A percentile compares a stretch with the other conserved stretches of the same genome.
Conservation (phyloP, 208 protist genomes). For the Leishmania tropica region DNA sequence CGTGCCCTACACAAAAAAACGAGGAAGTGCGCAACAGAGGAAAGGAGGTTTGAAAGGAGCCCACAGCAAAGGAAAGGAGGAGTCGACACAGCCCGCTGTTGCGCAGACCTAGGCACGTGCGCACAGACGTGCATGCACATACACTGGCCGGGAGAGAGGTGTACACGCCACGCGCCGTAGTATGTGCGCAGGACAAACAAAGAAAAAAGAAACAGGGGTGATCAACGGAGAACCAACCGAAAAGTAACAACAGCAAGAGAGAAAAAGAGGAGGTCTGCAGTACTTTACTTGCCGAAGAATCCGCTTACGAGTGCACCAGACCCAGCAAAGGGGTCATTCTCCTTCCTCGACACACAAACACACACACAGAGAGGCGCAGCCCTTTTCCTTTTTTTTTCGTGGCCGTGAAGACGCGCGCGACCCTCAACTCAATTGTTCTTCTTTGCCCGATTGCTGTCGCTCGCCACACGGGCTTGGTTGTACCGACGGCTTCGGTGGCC, state of each 20-base stretch:
- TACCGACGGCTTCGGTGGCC: conserved; percentile 51
- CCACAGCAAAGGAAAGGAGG: not conserved
- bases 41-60: not conserved
- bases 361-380: not conserved
- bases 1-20: too few relatives aligned
- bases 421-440: conserved; percentile 42
- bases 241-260: not conserved
- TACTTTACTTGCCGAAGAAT: not conserved
- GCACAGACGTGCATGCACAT: not conserved
- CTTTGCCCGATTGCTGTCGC: conserved; percentile 32
- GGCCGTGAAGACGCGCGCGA: not conserved
- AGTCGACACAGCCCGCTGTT: not conserved
- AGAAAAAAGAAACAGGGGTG: not conserved
- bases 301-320: not conserved
- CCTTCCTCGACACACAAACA: not conserved
- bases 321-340: not conserved
- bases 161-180: too few relatives aligned
- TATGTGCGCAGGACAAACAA: not conserved
- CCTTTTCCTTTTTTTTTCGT: not conserved
- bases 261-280: not conserved
- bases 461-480: conserved; percentile 23
- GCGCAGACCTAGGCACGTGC: not conserved
- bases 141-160: not conserved
- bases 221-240: not conserved
- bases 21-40: too few relatives aligned